Conservation (phyloP, 495 filamentous ascomycete genomes). For the Tuber microsphaerosporum region DNA sequence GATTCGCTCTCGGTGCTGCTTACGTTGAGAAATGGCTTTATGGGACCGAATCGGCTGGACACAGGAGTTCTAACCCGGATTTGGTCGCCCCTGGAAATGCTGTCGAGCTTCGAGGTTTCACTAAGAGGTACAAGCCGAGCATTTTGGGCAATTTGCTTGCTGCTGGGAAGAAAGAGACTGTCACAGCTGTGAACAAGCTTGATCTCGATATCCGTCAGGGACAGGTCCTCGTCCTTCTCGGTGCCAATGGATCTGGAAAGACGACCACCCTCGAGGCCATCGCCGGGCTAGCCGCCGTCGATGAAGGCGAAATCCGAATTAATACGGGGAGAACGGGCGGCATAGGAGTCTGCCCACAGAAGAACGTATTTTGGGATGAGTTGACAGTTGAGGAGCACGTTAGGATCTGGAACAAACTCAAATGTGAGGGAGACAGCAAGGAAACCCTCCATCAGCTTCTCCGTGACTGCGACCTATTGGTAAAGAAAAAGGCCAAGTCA, state of each 20-base stretch:
- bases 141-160: slow-evolving; percentile 53
- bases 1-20: slow-evolving; percentile 63
- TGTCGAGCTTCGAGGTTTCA: slow-evolving; percentile 60
- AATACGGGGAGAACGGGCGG: slow-evolving; percentile 60
- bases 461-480: slow-evolving; percentile 58
- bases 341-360: slow-evolving; percentile 80
- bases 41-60: slow-evolving; percentile 60
- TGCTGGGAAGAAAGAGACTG: slow-evolving; percentile 53
- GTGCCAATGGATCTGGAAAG: slow-evolving; percentile 82
- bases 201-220: slow-evolving; percentile 60
- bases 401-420: slow-evolving; percentile 67
- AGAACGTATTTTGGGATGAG: slow-evolving; percentile 83
- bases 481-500: slow-evolving; percentile 59
- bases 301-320: slow-evolving; percentile 56
- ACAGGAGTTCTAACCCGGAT: slow-evolving; percentile 46
- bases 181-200: slow-evolving; percentile 65
- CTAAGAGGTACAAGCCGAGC: slow-evolving; percentile 65
- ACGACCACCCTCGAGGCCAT: slow-evolving; percentile 81
- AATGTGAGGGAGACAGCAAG: slow-evolving; percentile 53
- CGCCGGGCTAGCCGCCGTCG: slow-evolving; percentile 65
- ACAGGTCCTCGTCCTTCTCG: slow-evolving; percentile 72
- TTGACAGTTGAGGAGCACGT: slow-evolving; percentile 78
- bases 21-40: slow-evolving; percentile 66
- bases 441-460: slow-evolving; percentile 56
- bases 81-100: slow-evolving; percentile 45